Base-by-base conservation (phyloP, 306 rosid species). In the Lablab purpureus region DNA sequence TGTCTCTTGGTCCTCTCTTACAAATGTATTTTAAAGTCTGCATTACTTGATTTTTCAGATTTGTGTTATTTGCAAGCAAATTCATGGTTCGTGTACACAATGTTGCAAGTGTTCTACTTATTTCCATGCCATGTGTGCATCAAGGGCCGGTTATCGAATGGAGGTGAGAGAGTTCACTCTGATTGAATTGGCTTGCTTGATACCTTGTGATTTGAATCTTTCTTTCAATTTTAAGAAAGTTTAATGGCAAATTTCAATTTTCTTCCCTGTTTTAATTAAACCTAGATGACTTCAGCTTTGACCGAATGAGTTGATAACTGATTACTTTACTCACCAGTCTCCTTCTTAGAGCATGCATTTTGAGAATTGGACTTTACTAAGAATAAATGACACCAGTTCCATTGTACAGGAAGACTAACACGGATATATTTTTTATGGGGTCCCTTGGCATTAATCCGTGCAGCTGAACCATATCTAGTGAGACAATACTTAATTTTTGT, bases 51-150 rank as follows among this genome's bases (percentile, higher is more conserved):
- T 79, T 85, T 90, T 67, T 80, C 98, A 96, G 99, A 96, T 93
- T 82, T 96, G 99, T 78, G 99, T 96, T 47, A 90, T 96, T 76
- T 96, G 99, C 83, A 89, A 96, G 85, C 99, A 96, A 91, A 90
- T 96, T 60, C 99, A 96, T 64, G 99, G 99, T 70, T 96, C 99
- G 0, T 96, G 99, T 86, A 96, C 94, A 46, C 99, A 96, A 83
- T 96, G 99, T 82, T 90, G 98, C 96, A 96, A 88, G 80, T 96
- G 99, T 63, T 96, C 99, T 45, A 96, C 99, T 84, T 96, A 96
- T 92, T 96, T 90, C 85, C 99, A 96, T 85, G 98, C 99, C 75
- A 96, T 93, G 98, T 96, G 99, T 86, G 99, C 99, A 67, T 96
- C 99, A 80, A 89, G 99, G 74, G 98, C 99, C 27, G 99, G 99